A percentile compares a stretch with the other conserved stretches of the same genome.
phyloP scores from a whole-genome alignment of 2,329 filamentous ascomycete species.

The Diplodia sapinea region DNA sequence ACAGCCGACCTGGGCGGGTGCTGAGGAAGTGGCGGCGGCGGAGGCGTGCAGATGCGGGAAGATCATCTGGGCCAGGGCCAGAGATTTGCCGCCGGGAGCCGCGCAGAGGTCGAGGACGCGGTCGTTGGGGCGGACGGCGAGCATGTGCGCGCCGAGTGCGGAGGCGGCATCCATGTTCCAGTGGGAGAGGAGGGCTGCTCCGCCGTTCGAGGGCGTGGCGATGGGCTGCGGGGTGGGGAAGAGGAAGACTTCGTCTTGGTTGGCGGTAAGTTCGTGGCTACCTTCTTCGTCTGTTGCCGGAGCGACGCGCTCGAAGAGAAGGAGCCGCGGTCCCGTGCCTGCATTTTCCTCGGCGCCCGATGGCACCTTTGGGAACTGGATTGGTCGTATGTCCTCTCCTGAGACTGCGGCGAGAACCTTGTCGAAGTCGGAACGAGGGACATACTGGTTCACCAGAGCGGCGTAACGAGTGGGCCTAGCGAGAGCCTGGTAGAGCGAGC shows the following conservation, averaged over 20 bases:
- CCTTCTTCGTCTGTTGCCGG: not conserved
- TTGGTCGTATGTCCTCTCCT: not conserved
- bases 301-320: not conserved
- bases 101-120: slow-evolving; percentile 51
- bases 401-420: not conserved
- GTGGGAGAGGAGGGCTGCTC: slow-evolving; percentile 37
- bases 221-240: slow-evolving; percentile 37
- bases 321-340: not conserved
- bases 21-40: not conserved
- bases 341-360: not conserved
- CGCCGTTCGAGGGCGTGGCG: not conserved
- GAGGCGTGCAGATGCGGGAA: slow-evolving; percentile 35
- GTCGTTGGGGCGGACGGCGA: slow-evolving; percentile 45
- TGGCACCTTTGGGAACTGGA: slow-evolving; percentile 3
- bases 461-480: slow-evolving; percentile 37
- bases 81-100: slow-evolving; percentile 47
- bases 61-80: slow-evolving; percentile 44
- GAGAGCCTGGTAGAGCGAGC: slow-evolving; percentile 38
- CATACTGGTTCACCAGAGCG: slow-evolving; percentile 40
- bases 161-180: slow-evolving; percentile 41
- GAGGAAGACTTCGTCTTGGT: slow-evolving; percentile 7
- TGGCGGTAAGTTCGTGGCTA: not conserved
- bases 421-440: slow-evolving; percentile 23
- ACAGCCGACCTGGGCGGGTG: slow-evolving; percentile 34
- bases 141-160: slow-evolving; percentile 39